Evolutionary conservation across 1,284 basidiomycete species (phyloP), one percentile per base, ranked within the genome.

Genomic region (Apiotrichum mycotoxinovorans): DNA sequence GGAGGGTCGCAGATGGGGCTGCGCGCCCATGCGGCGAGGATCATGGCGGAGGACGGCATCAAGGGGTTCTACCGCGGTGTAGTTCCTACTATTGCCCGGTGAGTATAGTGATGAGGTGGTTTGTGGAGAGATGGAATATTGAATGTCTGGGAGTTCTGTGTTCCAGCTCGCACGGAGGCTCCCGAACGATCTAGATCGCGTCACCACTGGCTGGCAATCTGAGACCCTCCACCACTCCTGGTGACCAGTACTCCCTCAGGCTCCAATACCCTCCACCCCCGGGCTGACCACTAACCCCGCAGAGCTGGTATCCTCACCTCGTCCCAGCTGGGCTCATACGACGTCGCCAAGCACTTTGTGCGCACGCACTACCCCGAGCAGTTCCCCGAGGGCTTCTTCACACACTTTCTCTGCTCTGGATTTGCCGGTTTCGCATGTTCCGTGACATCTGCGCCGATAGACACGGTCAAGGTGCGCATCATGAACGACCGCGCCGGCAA

Each of bases 401-500:
- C 60, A 0, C 60, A 62, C 41, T 45, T 62, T 10, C 17, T 51
- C n/a, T 62, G 60, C 45, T 56, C 57, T 1, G 60, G 57, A 17
- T 62, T 62, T 40, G 60, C 60, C 9, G 60, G 60, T 1, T 62
- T 58, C 20, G 52, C 43, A 26, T 62, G 60, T 44, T 54, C 51
- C 0, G 57, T 62, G 10, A 48, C 56, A 1, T 58, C 57, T 7
- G 60, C 60, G 18, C 60, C 60, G 2, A 56, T 62, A 40, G 60
- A 62, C 51, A 62, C 60, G 40, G 48, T 62, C 57, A 62, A 62
- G 51, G 60, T 62, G 22, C 60, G 60, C 43, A 23, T 62, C 26
- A 62, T 62, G 60, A 62, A 62, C 60, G 60, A 58, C 54, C 40
- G 38, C 23, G 25, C 38, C 10, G 51, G 52, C 9, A 46, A 50